Evolutionary conservation across 108 stramenopile species (phyloP).

Genomic region (Aurantiochytrium sp.): DNA sequence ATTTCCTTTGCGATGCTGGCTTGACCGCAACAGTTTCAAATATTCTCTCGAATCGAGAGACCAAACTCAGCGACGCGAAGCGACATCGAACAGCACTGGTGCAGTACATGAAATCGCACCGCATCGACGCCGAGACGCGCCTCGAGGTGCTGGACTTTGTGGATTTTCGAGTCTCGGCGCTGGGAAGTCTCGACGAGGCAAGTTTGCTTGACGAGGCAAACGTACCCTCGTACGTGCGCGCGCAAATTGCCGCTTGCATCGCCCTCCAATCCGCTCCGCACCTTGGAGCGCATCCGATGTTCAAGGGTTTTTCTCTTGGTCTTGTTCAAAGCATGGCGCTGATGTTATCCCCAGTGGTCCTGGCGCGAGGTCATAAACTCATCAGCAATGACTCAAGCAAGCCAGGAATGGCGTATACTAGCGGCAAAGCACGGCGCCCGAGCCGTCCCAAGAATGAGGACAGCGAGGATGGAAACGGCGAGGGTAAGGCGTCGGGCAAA

Average conservation of each 20-base stretch:
- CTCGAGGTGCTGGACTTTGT: neutral
- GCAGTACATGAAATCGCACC: neutral
- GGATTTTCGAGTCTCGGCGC: neutral
- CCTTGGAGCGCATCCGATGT: neutral
- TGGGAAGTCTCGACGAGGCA: neutral
- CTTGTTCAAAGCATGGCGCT: neutral
- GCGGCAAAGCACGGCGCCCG: neutral
- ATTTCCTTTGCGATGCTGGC: conserved; percentile 59
- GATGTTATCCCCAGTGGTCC: neutral
- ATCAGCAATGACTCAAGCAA: neutral
- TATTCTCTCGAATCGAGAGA: conserved; percentile 41
- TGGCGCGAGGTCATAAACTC: neutral
- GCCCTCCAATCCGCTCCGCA: neutral
- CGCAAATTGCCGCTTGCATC: neutral
- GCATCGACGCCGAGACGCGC: neutral
- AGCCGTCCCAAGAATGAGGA: neutral
- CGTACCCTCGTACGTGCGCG: neutral
- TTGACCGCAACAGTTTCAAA: conserved; percentile 54
- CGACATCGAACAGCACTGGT: neutral
- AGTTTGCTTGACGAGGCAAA: neutral
- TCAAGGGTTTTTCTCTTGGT: neutral
- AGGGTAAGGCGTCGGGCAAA: too few relatives aligned
- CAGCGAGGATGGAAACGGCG: too few relatives aligned
- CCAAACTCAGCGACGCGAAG: neutral
- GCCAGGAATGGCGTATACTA: neutral